Evolutionary conservation across 2,329 filamentous ascomycete genomes (phyloP), one percentile per base, ranked within the genome.

Genomic region (Metarhizium robertsii): DNA sequence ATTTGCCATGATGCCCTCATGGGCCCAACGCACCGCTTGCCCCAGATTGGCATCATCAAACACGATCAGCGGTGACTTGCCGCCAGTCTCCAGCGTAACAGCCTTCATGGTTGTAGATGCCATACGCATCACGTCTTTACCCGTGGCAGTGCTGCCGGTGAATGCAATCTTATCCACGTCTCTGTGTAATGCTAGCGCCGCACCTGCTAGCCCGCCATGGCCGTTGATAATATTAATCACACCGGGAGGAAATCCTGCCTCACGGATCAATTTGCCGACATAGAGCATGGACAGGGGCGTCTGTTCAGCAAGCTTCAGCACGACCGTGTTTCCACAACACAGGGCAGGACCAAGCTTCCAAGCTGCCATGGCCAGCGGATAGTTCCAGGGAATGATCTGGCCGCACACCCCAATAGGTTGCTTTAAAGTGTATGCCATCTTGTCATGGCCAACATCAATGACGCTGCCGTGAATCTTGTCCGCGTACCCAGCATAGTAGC

Each of bases 311-410:
- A 79, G 73, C 69, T 84, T 85, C 46, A 84, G 69, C 16, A 56
- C 79, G 55, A 88, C 69, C 3, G 77, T 81, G 79, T 88, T 88
- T 65, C 86, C 85, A 48, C 80, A 80, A 57, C 84, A 82, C 61
- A 89, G 74, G 50, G 85, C 85, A 36, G 85, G 85, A 53, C 78
- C 83, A 60, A 88, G 82, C 80, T 92, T 92, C 88, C 88, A 92
- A 53, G 79, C 79, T 69, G 77, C 79, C 85, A 89, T 90, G 65
- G 86, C 79, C 32, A 90, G 74, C 6, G 87, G 87, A 75, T 88
- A 90, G 76, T 90, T 90, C 87, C 87, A 90, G 54, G 88, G 87
- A 64, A 92, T 90, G 67, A 91, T 90, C 70, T 91, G 87, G 64
- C 84, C 88, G 68, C 87, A 88, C 53, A 89, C 85, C 67, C 85